These are phyloP conservation scores for Liquidambar formosana DNA, from an alignment of 164 flowering plant species.

Conservation along the genomic window DNA sequence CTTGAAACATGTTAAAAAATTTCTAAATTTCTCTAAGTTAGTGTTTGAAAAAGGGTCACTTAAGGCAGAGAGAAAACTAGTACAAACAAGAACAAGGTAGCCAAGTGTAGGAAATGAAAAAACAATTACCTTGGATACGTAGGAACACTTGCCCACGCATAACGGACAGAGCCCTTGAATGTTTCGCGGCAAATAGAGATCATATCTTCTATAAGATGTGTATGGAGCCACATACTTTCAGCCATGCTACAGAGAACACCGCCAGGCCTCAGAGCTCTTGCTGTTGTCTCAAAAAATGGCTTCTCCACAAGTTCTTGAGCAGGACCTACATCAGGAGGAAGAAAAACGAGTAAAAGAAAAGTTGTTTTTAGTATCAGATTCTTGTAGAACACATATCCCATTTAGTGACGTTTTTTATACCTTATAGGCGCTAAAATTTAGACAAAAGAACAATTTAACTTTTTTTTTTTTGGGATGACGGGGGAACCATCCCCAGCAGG, in stretches of 20 bases:
- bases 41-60: no score
- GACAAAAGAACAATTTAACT: neutral
- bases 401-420: neutral
- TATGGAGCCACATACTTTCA: constrained; percentile 99
- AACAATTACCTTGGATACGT: constrained; percentile 86
- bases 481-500: no score
- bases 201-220: constrained; percentile 94
- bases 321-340: constrained; percentile 60
- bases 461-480: no score
- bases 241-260: constrained; percentile 98
- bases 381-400: neutral
- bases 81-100: neutral
- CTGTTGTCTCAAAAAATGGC: constrained; percentile 84
- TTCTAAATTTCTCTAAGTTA: no score
- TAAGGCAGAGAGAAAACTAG: neutral
- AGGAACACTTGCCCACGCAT: constrained; percentile 98
- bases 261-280: constrained; percentile 88
- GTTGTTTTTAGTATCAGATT: neutral
- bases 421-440: neutral
- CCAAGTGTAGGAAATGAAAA: neutral
- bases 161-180: constrained; percentile 89
- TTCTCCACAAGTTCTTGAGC: constrained; percentile 94
- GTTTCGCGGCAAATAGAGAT: constrained; percentile 71
- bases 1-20: no score
- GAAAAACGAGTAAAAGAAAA: neutral